Conservation (phyloP, 2,329 filamentous ascomycete species). For the Arthrobotrys entomopaga region DNA sequence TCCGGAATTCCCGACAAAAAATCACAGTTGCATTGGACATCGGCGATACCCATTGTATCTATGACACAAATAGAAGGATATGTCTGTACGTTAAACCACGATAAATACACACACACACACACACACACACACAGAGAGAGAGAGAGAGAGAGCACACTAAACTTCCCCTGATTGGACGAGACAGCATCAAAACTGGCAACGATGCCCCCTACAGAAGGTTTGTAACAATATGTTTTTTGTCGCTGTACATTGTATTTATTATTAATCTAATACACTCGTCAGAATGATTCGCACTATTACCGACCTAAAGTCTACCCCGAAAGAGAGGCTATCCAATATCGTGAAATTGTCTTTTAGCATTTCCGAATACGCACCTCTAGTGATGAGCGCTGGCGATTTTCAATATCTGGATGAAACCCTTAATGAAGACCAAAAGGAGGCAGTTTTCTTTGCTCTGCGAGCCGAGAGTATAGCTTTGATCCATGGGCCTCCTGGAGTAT, state of each 20-base stretch:
- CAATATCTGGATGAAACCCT: conserved; percentile 72
- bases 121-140: no score
- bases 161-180: neutral
- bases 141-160: neutral
- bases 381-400: conserved; percentile 65
- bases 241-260: no score
- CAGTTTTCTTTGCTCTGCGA: conserved; percentile 82
- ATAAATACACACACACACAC: no score
- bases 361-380: conserved; percentile 65
- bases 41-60: conserved; percentile 69
- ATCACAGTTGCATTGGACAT: conserved; percentile 78
- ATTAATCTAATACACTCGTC: neutral
- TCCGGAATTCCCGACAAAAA: conserved; percentile 69
- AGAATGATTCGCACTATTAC: conserved; percentile 74
- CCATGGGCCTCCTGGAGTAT: conserved; percentile 84
- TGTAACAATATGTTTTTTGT: neutral
- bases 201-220: conserved; percentile 52
- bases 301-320: conserved; percentile 69
- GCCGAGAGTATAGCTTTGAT: conserved; percentile 74
- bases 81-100: conserved; percentile 24
- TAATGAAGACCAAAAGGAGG: conserved; percentile 75
- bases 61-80: conserved; percentile 27
- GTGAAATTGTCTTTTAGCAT: conserved; percentile 73
- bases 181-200: conserved; percentile 45
- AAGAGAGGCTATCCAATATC: conserved; percentile 69